Evolutionary conservation across 148 eudicot genomes (phyloP).

Genomic region (Euryodendron excelsum): DNA sequence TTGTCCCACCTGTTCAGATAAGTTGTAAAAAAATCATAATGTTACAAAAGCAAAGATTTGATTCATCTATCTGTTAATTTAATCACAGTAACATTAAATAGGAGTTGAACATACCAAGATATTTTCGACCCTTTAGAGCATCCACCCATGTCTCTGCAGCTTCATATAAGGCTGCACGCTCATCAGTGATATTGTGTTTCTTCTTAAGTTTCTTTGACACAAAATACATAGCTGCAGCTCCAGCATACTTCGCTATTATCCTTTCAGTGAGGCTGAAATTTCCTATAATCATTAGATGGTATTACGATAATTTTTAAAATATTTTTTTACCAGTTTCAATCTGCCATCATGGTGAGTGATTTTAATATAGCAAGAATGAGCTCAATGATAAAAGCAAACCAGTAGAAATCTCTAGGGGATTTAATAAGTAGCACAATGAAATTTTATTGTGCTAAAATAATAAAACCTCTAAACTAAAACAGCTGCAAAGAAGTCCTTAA

Average conservation of each 20-base stretch:
- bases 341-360: background rate
- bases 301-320: background rate
- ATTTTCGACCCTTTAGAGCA: constrained; percentile 74
- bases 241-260: constrained; percentile 74
- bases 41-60: background rate
- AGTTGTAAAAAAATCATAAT: no score
- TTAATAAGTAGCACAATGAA: background rate
- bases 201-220: constrained; percentile 89
- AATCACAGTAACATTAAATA: background rate
- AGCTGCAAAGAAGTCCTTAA: background rate
- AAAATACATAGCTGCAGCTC: constrained; percentile 95
- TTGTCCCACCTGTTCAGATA: constrained; percentile 56
- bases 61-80: background rate
- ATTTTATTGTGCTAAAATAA: no score
- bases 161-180: constrained; percentile 77
- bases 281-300: constrained; percentile 39
- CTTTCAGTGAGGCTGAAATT: constrained; percentile 84
- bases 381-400: background rate
- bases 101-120: constrained; percentile 55
- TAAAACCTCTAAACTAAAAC: background rate
- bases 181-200: constrained; percentile 78
- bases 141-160: constrained; percentile 99
- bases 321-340: background rate
- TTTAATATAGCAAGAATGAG: background rate
- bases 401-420: background rate